These are phyloP conservation scores for Acorus gramineus DNA, from an alignment of 106 monocot genomes.

Conservation along the genomic window DNA sequence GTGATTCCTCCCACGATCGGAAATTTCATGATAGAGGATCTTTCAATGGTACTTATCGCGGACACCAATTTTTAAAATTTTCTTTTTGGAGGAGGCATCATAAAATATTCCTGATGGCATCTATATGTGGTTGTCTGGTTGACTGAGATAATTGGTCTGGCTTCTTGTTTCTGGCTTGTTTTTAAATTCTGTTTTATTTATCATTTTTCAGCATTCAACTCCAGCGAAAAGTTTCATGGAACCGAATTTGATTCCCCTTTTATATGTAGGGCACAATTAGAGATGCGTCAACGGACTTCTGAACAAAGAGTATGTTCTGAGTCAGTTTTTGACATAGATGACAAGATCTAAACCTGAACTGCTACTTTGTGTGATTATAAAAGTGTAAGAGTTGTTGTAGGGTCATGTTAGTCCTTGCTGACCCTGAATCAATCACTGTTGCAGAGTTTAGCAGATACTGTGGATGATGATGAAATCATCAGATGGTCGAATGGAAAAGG, in stretches of 20 bases:
- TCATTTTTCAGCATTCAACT: background rate
- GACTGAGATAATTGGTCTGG: background rate
- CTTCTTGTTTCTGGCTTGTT: background rate
- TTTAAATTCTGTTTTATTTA: background rate
- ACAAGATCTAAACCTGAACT: no score
- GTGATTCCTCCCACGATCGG: slow-evolving; percentile 17
- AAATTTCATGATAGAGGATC: slow-evolving; percentile 28
- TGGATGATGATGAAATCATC: slow-evolving; percentile 77
- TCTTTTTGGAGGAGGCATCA: background rate
- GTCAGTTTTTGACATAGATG: no score
- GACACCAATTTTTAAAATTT: slow-evolving; percentile 16
- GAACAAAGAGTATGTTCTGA: slow-evolving; percentile 61
- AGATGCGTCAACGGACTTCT: slow-evolving; percentile 69
- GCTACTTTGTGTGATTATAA: no score
- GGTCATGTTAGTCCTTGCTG: no score
- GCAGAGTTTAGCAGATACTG: slow-evolving; percentile 73
- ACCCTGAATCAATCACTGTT: slow-evolving; percentile 4
- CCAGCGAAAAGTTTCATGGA: slow-evolving; percentile 15
- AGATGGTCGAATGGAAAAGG: slow-evolving; percentile 94
- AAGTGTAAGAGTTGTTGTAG: no score
- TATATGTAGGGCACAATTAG: slow-evolving; percentile 72
- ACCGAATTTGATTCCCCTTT: slow-evolving; percentile 61
- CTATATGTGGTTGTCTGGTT: background rate
- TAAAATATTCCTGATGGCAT: no score
- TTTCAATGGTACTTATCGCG: slow-evolving; percentile 13